phyloP scores from a whole-genome alignment of 2,329 filamentous ascomycete species.

The Claviceps paspali region DNA sequence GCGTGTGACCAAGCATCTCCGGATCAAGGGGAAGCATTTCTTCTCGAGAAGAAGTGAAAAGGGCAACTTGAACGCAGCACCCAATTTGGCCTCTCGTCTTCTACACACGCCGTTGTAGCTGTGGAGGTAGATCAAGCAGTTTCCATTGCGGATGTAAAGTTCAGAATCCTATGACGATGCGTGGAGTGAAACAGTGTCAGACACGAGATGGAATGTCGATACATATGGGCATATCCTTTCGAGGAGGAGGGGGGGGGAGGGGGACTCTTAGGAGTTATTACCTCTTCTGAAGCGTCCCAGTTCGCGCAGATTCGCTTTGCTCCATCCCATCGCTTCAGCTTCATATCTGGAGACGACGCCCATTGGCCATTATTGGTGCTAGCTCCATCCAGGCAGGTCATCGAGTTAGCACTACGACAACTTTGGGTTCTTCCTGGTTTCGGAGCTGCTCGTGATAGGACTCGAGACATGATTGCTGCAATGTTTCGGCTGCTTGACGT shows the following conservation, averaged over 20 bases:
- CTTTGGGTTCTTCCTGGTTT: background rate
- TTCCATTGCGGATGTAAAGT: conserved; percentile 51
- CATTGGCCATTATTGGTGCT: background rate
- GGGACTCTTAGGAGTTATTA: conserved; percentile 4
- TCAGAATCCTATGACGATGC: conserved; percentile 46
- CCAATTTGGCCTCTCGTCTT: conserved; percentile 43
- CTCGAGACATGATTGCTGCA: background rate
- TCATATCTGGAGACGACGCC: background rate
- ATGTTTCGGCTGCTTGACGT: background rate
- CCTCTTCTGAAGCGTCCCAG: conserved; percentile 6
- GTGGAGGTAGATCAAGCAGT: conserved; percentile 57
- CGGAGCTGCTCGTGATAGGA: background rate
- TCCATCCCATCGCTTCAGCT: conserved; percentile 8
- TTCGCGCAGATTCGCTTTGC: conserved; percentile 1
- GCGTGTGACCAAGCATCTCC: conserved; percentile 26
- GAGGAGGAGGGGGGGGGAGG: background rate
- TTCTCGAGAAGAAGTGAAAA: conserved; percentile 40
- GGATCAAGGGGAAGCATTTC: conserved; percentile 45
- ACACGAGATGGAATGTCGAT: background rate
- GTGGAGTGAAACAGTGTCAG: background rate
- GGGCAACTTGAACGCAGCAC: conserved; percentile 53
- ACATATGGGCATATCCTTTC: background rate
- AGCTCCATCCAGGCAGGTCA: conserved; percentile 1
- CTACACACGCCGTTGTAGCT: conserved; percentile 18
- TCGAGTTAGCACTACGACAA: background rate